A percentile compares a stretch with the other conserved stretches of the same genome.
These are phyloP conservation scores for Fraxinus anomala DNA, from an alignment of 257 asterid genomes.

Conservation along the genomic window DNA sequence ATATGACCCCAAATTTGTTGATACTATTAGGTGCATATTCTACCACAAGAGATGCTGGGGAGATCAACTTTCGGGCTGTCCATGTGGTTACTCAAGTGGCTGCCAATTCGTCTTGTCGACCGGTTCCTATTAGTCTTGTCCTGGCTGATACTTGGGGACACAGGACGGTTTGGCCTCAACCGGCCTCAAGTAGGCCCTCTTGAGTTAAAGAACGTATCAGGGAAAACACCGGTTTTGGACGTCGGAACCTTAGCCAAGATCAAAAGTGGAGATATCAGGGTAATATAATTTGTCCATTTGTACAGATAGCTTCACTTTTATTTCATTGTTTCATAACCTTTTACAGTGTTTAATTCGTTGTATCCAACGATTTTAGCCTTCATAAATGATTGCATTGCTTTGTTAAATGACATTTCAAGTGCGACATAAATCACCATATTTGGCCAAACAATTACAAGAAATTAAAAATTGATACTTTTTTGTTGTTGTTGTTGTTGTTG, in stretches of 20 bases:
- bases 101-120: constrained; percentile 40
- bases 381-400: constrained; percentile 1
- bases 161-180: constrained; percentile 25
- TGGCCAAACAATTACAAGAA: constrained; percentile 8
- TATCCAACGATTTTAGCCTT: constrained; percentile 4
- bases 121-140: constrained; percentile 33
- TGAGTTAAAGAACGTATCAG: constrained; percentile 19
- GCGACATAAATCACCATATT: constrained; percentile 2
- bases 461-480: neutral
- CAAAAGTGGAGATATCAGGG: constrained; percentile 30
- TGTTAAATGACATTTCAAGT: neutral
- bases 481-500: too few relatives aligned
- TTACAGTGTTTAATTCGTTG: neutral
- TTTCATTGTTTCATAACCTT: neutral
- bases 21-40: constrained; percentile 36
- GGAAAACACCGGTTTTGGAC: constrained; percentile 26
- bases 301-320: neutral
- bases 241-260: constrained; percentile 22
- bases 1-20: neutral
- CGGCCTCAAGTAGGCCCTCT: constrained; percentile 18
- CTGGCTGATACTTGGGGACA: constrained; percentile 35
- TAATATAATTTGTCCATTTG: neutral
- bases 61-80: constrained; percentile 48
- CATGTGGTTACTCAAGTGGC: constrained; percentile 39
- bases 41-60: constrained; percentile 45